These are phyloP conservation scores for Termitomyces sp. DNA, from an alignment of 768 basidiomycete species.

Conservation along the genomic window DNA sequence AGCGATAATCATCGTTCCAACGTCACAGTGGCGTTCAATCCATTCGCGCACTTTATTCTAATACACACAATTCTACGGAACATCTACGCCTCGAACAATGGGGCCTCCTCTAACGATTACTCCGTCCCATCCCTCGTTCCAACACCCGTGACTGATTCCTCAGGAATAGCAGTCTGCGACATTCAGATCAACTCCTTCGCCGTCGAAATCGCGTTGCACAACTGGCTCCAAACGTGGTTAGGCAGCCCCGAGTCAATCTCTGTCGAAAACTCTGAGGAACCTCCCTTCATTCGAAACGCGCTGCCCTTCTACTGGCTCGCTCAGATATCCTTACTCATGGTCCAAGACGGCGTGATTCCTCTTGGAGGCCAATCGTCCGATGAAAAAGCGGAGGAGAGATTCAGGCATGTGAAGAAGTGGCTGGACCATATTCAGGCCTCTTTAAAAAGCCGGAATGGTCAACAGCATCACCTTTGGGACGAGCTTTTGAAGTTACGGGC, in stretches of 20 bases:
- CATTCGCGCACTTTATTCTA: constrained; percentile 41
- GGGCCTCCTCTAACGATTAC: constrained; percentile 8
- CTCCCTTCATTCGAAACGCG: constrained; percentile 37
- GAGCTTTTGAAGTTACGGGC: constrained; percentile 38
- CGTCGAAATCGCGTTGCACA: constrained; percentile 50
- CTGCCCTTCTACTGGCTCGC: constrained; percentile 63
- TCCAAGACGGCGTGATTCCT: constrained; percentile 39
- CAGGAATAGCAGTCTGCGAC: neutral
- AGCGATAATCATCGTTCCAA: constrained; percentile 25
- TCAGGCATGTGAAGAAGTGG: constrained; percentile 46
- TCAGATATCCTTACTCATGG: constrained; percentile 46
- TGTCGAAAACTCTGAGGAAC: constrained; percentile 22
- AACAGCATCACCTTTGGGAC: constrained; percentile 42
- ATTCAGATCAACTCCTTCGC: constrained; percentile 15
- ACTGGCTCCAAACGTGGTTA: constrained; percentile 57
- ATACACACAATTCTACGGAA: constrained; percentile 41
- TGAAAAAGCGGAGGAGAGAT: constrained; percentile 24
- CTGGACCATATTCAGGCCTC: constrained; percentile 41
- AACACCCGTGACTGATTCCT: neutral
- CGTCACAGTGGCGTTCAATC: constrained; percentile 27
- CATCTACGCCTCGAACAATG: constrained; percentile 24
- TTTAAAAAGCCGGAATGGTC: constrained; percentile 33
- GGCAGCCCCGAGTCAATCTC: constrained; percentile 29
- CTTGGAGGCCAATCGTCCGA: neutral
- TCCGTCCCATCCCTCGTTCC: neutral